Base-by-base conservation (phyloP, 2,329 filamentous ascomycete genomes). In the Alternaria gansuensis region DNA sequence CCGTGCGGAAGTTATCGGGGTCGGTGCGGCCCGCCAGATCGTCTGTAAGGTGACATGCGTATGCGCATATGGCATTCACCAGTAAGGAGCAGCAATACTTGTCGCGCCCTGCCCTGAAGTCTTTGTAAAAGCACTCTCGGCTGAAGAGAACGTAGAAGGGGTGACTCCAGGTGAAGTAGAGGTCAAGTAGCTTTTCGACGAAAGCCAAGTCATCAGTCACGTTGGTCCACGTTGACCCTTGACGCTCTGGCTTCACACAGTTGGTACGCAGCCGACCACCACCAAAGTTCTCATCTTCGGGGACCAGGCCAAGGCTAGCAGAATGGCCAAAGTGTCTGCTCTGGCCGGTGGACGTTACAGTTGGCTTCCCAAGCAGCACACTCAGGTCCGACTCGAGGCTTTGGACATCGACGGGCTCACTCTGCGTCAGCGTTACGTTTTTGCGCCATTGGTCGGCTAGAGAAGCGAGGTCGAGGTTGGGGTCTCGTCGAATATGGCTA, bases 81-180 rank as follows among this genome's bases (percentile, higher is more conserved):
- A 90, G 77, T 17, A 90, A 84, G 0, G 87, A 77, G 1, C 88
- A 91, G 77, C 89, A 92, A 75, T 88, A 90, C 31, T 88, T 84
- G 45, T 82, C 80, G 17, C 84, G 80, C 1, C 87, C 88, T 9
- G 82, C 80, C 36, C 81, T 78, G 68, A 90, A 90, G 73, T 91
- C 89, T 51, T 82, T 82, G 57, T 89, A 79, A 67, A 91, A 92
- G 68, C 89, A 85, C 66, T 90, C 87, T 70, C 90, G 88, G 69
- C 87, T 90, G 43, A 92, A 83, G 2, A 90, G 86, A 3, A 88
- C 86, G 75, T 91, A 91, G 11, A 89, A 91, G 3, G 90, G 88
- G 72, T 92, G 91, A 85, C 89, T 92, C 78, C 88, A 90, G 11
- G 67, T 67, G 65, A 91, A 91, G 76, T 91, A 91, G 31, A 90